Conservation (phyloP, 495 filamentous ascomycete species). For the Trichoderma virens region DNA sequence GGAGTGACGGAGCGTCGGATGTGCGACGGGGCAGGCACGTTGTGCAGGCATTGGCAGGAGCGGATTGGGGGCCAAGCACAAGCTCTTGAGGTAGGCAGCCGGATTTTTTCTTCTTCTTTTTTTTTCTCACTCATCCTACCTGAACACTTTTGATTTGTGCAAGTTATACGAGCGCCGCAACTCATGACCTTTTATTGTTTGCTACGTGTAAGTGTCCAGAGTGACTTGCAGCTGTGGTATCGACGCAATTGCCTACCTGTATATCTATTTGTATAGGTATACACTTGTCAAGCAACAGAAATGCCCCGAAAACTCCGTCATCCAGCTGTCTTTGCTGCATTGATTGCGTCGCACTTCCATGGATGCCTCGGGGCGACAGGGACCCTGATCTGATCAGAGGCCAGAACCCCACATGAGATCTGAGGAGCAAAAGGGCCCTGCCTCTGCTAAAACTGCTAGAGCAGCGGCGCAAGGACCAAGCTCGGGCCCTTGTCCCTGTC, state of each 20-base stretch:
- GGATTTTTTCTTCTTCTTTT: background rate
- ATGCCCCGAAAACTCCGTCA: too few species aligned
- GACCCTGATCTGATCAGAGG: background rate
- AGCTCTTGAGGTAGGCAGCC: background rate
- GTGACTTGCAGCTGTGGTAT: too few species aligned
- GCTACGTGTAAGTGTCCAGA: too few species aligned
- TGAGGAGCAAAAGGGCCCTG: background rate
- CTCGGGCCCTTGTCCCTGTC: background rate
- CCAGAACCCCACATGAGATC: conserved; percentile 1
- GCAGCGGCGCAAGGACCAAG: too few species aligned
- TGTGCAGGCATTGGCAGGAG: background rate
- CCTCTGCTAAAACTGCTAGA: too few species aligned
- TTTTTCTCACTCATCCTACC: background rate
- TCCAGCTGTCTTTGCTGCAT: background rate
- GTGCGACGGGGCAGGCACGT: background rate
- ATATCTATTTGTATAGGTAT: too few species aligned
- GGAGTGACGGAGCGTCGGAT: background rate
- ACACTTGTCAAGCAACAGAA: too few species aligned
- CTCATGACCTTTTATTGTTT: too few species aligned
- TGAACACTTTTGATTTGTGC: too few species aligned
- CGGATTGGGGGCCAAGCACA: background rate
- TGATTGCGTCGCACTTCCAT: background rate
- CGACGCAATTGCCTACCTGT: too few species aligned
- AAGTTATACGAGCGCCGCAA: background rate
- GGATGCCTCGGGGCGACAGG: background rate